Evolutionary conservation across 129 eudicot species (phyloP).

Genomic region (Calendula officinalis): DNA sequence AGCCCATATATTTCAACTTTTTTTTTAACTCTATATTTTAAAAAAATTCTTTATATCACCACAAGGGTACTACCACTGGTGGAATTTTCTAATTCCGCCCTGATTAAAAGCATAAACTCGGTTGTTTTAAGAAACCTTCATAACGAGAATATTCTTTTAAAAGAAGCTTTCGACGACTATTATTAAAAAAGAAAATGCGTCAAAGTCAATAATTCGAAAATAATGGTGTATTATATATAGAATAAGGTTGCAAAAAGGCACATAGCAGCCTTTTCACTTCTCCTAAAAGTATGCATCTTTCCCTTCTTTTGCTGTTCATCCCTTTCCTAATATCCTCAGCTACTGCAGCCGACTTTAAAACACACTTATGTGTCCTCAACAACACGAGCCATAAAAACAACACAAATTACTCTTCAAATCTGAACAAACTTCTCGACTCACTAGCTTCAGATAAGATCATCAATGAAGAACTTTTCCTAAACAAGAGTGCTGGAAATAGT

Average conservation of each 20-base stretch:
- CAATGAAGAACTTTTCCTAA: background rate
- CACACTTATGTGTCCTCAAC: conserved; percentile 19
- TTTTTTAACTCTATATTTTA: too few relatives aligned
- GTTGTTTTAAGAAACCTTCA: too few relatives aligned
- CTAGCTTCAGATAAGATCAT: conserved; percentile 12
- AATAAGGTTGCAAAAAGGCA: background rate
- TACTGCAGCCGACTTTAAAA: conserved; percentile 13
- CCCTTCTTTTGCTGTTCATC: conserved; percentile 13
- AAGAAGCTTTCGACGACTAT: too few relatives aligned
- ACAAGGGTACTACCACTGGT: too few relatives aligned
- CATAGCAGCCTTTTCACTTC: conserved; percentile 6
- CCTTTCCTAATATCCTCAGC: conserved; percentile 5
- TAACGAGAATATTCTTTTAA: too few relatives aligned
- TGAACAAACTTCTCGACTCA: conserved; percentile 6
- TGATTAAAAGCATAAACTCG: too few relatives aligned
- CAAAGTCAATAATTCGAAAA: too few relatives aligned
- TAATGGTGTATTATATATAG: too few relatives aligned
- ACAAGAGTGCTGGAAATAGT: background rate
- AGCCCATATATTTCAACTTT: too few relatives aligned
- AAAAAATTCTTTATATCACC: too few relatives aligned
- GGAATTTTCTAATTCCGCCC: too few relatives aligned
- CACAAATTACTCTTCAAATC: conserved; percentile 7
- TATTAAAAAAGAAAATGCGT: too few relatives aligned
- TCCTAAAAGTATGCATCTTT: conserved; percentile 15
- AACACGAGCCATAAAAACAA: background rate